Percentiles rank a stretch among this genome's conserved stretches.
These are phyloP conservation scores for Corylus americana DNA, from an alignment of 306 rosid genomes.

Conservation along the genomic window DNA sequence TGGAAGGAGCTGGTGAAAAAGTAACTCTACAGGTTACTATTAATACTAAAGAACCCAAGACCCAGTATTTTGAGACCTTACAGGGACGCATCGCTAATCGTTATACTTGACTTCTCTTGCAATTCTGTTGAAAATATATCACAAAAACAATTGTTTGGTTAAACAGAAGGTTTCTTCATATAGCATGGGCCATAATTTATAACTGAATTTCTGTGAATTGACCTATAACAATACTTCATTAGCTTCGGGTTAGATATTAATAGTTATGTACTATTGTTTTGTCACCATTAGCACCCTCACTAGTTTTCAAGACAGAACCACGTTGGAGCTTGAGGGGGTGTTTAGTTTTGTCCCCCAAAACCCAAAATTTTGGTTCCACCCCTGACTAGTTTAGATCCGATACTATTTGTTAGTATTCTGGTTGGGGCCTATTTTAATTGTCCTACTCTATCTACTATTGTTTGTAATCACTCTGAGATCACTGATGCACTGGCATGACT, in stretches of 20 bases:
- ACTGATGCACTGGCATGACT: slow-evolving; percentile 1
- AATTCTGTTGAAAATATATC: too few relatives aligned
- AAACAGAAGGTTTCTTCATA: background rate
- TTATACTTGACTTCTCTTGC: background rate
- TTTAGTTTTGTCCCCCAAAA: too few relatives aligned
- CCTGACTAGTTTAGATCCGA: background rate
- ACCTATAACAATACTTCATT: background rate
- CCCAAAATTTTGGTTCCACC: too few relatives aligned
- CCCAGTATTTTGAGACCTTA: background rate
- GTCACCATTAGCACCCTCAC: background rate
- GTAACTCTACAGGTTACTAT: background rate
- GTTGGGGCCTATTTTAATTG: slow-evolving; percentile 8
- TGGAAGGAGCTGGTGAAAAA: background rate
- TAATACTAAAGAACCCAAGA: background rate
- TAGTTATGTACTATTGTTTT: background rate
- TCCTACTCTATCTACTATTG: background rate
- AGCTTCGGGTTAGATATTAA: background rate
- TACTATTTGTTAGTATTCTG: slow-evolving; percentile 1
- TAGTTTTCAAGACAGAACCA: too few relatives aligned
- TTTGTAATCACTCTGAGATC: slow-evolving; percentile 19
- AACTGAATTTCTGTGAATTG: background rate
- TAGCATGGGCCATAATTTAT: background rate
- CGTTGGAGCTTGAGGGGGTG: too few relatives aligned
- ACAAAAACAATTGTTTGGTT: background rate
- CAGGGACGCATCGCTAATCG: background rate